Percentiles rank a stretch among this genome's conserved stretches.
Conservation (phyloP, 768 basidiomycete genomes). For the Suillus sp. region DNA sequence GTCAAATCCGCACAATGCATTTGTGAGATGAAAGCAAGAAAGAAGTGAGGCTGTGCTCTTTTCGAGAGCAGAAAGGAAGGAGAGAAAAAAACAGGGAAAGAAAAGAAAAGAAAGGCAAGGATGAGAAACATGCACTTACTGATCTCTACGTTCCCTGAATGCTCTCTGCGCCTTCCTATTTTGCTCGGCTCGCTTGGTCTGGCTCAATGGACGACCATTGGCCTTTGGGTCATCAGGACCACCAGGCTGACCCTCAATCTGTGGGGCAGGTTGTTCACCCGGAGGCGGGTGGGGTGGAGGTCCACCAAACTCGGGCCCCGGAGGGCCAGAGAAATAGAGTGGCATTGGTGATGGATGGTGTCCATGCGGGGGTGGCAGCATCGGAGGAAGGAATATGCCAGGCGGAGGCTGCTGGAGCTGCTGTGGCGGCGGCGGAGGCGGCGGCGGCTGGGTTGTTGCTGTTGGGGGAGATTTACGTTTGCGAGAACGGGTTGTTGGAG, state of each 20-base stretch:
- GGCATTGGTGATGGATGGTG: constrained; percentile 38
- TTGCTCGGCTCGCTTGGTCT: constrained; percentile 89
- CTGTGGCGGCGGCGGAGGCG: constrained; percentile 16
- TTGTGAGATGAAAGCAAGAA: constrained; percentile 6
- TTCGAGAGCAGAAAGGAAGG: background rate
- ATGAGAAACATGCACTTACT: constrained; percentile 48
- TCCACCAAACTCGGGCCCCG: constrained; percentile 34
- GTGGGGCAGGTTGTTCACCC: constrained; percentile 31
- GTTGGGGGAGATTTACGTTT: constrained; percentile 73
- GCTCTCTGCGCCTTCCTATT: constrained; percentile 94
- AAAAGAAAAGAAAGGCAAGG: constrained; percentile 10
- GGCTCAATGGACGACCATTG: constrained; percentile 63
- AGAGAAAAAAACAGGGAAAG: background rate
- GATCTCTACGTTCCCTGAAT: constrained; percentile 87
- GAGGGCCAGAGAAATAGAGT: constrained; percentile 18
- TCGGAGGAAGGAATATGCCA: constrained; percentile 9
- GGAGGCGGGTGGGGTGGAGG: constrained; percentile 28
- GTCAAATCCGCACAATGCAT: background rate
- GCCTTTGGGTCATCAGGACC: constrained; percentile 15
- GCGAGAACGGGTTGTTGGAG: constrained; percentile 39
- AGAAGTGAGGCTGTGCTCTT: background rate
- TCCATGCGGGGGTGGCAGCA: constrained; percentile 26
- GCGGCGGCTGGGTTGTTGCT: constrained; percentile 22
- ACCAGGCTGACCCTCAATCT: constrained; percentile 25
- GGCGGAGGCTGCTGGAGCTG: constrained; percentile 22